These are phyloP conservation scores for Beauveria australis DNA, from an alignment of 2,329 filamentous ascomycete genomes.

Conservation along the genomic window DNA sequence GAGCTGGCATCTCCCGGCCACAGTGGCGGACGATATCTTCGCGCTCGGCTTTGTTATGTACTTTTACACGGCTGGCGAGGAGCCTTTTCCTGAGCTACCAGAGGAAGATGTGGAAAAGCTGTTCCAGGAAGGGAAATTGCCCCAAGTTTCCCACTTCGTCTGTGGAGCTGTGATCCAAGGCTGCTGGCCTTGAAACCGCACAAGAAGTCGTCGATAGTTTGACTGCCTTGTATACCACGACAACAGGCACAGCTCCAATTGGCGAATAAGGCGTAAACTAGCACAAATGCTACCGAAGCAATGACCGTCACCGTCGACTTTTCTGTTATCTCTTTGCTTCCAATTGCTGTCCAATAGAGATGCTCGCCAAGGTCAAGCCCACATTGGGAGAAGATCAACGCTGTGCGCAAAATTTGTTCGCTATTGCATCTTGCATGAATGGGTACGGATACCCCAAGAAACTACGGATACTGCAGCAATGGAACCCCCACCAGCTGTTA, in stretches of 20 bases:
- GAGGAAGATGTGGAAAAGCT: constrained; percentile 22
- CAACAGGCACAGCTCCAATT: not conserved
- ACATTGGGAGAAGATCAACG: constrained; percentile 1
- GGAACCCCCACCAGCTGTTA: not conserved
- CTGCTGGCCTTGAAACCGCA: constrained; percentile 17
- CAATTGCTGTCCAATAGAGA: not conserved
- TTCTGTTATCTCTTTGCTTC: not conserved
- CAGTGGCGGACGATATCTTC: constrained; percentile 23
- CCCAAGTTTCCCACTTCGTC: constrained; percentile 17
- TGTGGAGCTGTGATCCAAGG: constrained; percentile 21
- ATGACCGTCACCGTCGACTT: not conserved
- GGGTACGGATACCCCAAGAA: not conserved
- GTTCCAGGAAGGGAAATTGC: constrained; percentile 21
- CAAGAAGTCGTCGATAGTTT: not conserved
- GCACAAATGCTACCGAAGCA: not conserved
- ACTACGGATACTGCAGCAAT: not conserved
- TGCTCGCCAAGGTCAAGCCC: not conserved
- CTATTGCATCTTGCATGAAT: not conserved
- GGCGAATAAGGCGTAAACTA: no score
- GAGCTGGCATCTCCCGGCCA: constrained; percentile 18
- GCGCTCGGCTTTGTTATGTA: constrained; percentile 27
- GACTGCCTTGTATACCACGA: not conserved
- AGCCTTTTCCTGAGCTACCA: constrained; percentile 21
- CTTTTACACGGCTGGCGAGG: constrained; percentile 23
- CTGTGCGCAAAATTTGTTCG: not conserved